Evolutionary conservation across 164 flowering plant genomes (phyloP), one percentile per base, ranked within the genome.

Genomic region (grape (Vitis vinifera)): DNA sequence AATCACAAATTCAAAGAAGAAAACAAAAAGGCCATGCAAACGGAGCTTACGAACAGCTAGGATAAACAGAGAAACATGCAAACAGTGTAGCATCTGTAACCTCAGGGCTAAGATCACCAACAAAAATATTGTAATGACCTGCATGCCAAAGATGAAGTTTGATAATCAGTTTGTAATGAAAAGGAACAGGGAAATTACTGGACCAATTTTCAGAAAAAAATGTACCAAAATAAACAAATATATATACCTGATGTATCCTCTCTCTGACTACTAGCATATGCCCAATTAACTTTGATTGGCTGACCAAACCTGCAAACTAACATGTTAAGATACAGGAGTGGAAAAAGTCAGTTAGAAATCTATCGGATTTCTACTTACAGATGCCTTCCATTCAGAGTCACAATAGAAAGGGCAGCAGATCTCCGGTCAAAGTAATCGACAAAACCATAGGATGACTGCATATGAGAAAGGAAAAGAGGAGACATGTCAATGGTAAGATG

Each of bases 211-310:
- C 52, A 51, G n/a, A 10, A 19, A 3, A 51, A 10, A 58, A 47
- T 9, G 65, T 10, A 23, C 23, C 9, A 57, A 62, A 37, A 37
- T 37, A 37, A 37, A 37, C 44, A 67, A 23, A 31, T 16, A 27
- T 48, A 70, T 72, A 19, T 61, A 91, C 97, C 80, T 77, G 98
- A 87, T 59, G 99, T 96, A 70, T 96, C 99, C 72, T 96, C 99
- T 75, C 98, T 88, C 83, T 96, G 99, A 64, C 94, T 92, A 80
- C 97, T 90, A 56, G 98, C 94, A 81, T 93, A 96, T 68, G 99
- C 99, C 98, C 98, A 96, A 66, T 96, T 96, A 65, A 96, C 99
- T 81, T 96, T 96, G 63, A 96, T 91, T 44, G 98, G 94, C 81
- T 92, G 99, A 71, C 98, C 99, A 84, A 89, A 96, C 76, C 99